Evolutionary conservation across 139 green algal genomes (phyloP), one percentile per base, ranked within the genome.

Genomic region (Trebouxia sp.): DNA sequence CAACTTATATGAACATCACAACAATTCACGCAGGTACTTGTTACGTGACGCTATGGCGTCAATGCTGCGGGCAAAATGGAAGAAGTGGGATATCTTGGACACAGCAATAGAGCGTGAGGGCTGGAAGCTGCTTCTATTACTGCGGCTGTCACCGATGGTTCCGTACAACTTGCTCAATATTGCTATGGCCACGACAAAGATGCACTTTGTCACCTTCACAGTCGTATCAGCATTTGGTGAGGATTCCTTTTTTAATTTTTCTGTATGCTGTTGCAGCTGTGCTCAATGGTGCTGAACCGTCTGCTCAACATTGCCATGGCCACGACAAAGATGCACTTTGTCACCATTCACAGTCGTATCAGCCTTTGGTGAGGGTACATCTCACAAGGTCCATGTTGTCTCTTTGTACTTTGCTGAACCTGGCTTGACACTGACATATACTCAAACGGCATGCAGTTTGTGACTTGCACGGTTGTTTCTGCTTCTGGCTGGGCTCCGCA

Each of bases 131-230:
- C 80, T 92, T 30, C 81, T 86, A 70, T 78, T 93, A 67, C 78
- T 92, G 67, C 84, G 89, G 10, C 83, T 93, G 65, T 85, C 65
- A 5, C 88, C 88, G 32, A 83, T 91, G 28, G 85, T 89, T 4
- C 89, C 89, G 7, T 93, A 89, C 78, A 93, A 93, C 81, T 22
- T 93, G 24, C 84, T 93, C 51, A 93, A 93, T 65, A 89, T 90
- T 58, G 81, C 86, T 4, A 85, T 92, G 66, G 83, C 82, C 11
- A 79, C 84, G 3, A 92, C 89, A 7, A 78, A 74, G 26, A 83
- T 93, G 20, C 81, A 84, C 53, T 87, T 92, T 38, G 65, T 47
- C 47, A 39, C 80, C 22, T 92, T 90, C 32, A 70, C 83, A 42
- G 50, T 85, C 15, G 80, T 85, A 8, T 90, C 85, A 11, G 67